Conservation (phyloP, 78 protist genomes). For the Dictyostelium intermedium region DNA sequence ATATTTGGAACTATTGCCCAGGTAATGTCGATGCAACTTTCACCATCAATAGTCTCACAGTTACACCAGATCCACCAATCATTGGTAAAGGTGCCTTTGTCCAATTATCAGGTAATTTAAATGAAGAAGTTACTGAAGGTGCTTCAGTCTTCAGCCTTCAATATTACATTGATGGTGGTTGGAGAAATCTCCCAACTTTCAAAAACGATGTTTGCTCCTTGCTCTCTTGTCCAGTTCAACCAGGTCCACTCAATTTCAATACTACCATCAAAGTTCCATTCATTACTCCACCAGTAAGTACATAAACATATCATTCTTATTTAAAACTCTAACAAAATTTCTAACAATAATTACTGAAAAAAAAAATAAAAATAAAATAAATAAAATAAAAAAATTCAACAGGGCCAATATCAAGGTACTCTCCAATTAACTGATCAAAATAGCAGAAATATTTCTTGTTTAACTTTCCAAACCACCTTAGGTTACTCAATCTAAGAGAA, state of each 20-base stretch:
- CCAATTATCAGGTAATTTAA: conserved; percentile 6
- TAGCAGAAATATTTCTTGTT: conserved; percentile 28
- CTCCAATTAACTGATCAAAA: conserved; percentile 32
- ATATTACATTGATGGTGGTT: conserved; percentile 30
- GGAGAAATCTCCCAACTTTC: conserved; percentile 55
- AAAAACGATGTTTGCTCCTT: conserved; percentile 5
- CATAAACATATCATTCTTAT: too few species aligned
- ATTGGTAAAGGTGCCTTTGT: conserved; percentile 30
- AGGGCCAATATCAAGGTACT: conserved; percentile 54
- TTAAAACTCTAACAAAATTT: too few species aligned
- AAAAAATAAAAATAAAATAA: too few species aligned
- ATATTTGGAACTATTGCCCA: conserved; percentile 41
- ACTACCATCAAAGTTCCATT: conserved; percentile 21
- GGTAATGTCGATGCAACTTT: neutral
- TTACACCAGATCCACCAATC: conserved; percentile 66
- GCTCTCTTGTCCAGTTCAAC: conserved; percentile 36
- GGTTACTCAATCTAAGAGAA: neutral
- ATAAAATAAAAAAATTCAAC: neutral
- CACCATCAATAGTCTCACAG: conserved; percentile 1
- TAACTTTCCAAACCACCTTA: conserved; percentile 24
- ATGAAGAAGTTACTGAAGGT: conserved; percentile 26
- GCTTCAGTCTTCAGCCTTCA: neutral
- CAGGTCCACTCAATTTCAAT: conserved; percentile 44
- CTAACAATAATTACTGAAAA: too few species aligned
- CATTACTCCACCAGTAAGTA: conserved; percentile 34